Evolutionary conservation across 495 filamentous ascomycete species (phyloP), one percentile per base, ranked within the genome.

Genomic region (Hypomontagnella submonticulosa): DNA sequence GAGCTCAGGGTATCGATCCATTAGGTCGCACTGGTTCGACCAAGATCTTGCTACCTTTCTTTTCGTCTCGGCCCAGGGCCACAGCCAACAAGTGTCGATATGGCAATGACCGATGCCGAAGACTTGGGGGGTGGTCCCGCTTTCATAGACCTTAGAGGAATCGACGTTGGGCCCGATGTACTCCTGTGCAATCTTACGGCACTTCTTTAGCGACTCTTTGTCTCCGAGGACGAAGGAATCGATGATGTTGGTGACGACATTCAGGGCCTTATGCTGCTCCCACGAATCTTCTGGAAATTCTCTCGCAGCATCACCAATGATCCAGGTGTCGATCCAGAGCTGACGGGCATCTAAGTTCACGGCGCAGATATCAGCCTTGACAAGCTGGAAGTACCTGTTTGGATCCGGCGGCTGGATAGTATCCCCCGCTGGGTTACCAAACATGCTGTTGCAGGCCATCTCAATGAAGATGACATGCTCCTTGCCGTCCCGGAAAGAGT

Each of bases 401-500:
- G 92, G 91, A 46, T 88, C 81, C 1, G 95, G 95, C 6, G 95
- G 93, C 71, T 97, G 92, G 56, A 97, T 97, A 4, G 80, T 86
- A 73, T 97, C 93, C 10, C 89, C 90, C 1, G 88, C 81, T 0
- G 92, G 89, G 77, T 97, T 97, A 50, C 95, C 95, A 77, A 98
- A 97, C 94, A 99, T 99, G 68, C 88, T 87, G 77, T 99, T 99
- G 76, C 95, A 98, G 11, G 95, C 95, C 91, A 99, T 96, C 79
- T 99, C 95, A 61, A 99, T 87, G 75, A 97, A 99, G 62, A 98
- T 90, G 7, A 80, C 85, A 73, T 99, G 95, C 63, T 90, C 85
- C 73, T 93, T 87, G 6, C 92, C 94, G 71, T 98, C 92, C 48
- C 87, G 84, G 71, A 86, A 97, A 27, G 81, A 82, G 15, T 91